Conservation (phyloP, 2,329 filamentous ascomycete species). For the Epichloe scottii region DNA sequence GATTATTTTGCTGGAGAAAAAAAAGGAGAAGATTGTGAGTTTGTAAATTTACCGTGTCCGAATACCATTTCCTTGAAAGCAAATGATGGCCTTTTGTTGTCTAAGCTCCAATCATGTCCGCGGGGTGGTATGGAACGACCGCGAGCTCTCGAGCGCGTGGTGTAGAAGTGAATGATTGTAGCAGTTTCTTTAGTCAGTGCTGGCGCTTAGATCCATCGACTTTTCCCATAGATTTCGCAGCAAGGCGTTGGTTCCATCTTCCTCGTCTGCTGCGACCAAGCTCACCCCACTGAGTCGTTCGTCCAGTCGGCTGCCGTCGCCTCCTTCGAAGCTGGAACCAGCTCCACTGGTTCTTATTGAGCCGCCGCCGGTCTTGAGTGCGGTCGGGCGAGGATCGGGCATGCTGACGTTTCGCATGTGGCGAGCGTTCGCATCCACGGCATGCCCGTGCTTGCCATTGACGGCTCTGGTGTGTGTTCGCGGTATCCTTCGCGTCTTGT, state of each 20-base stretch:
- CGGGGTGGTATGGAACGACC: no score
- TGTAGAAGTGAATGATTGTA: neutral
- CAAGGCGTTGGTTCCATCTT: constrained; percentile 37
- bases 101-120: no score
- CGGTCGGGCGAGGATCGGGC: constrained; percentile 19
- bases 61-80: no score
- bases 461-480: constrained; percentile 24
- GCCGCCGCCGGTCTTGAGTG: constrained; percentile 20
- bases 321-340: constrained; percentile 33
- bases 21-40: no score
- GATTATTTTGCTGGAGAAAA: no score
- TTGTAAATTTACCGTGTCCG: no score
- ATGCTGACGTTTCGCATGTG: constrained; percentile 29
- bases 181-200: constrained; percentile 17
- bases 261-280: constrained; percentile 34
- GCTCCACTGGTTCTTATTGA: constrained; percentile 26
- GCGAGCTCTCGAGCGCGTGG: no score
- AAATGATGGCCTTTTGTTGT: no score
- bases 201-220: constrained; percentile 43
- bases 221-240: constrained; percentile 51
- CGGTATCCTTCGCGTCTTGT: constrained; percentile 38
- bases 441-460: constrained; percentile 22
- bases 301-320: constrained; percentile 29
- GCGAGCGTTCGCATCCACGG: constrained; percentile 16
- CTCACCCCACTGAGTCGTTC: constrained; percentile 37